phyloP scores from a whole-genome alignment of 1,139 yeast genomes.

The Zhuliangozyma parablackwelliae region DNA sequence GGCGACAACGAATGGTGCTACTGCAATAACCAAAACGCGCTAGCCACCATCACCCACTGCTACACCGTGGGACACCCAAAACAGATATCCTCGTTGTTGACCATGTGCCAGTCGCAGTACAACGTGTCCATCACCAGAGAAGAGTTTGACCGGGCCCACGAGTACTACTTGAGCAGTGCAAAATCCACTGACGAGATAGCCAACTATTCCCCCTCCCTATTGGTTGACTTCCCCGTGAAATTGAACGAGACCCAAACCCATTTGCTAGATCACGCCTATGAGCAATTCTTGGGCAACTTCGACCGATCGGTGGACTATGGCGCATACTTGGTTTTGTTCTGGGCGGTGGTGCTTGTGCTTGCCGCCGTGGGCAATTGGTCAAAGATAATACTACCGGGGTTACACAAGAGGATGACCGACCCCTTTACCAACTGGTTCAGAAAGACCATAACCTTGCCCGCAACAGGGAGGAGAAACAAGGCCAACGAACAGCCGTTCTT shows the following conservation, averaged over 20 bases:
- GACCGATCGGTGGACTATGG: conserved; percentile 35
- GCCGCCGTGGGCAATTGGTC: conserved; percentile 31
- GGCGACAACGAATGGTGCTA: conserved; percentile 16
- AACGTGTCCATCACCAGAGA: conserved; percentile 25
- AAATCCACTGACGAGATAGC: conserved; percentile 18
- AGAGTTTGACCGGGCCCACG: conserved; percentile 29
- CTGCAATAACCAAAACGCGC: conserved; percentile 23
- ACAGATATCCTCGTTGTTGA: conserved; percentile 22
- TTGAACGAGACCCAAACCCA: conserved; percentile 18
- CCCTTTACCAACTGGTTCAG: conserved; percentile 24
- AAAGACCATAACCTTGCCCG: conserved; percentile 23
- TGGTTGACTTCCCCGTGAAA: conserved; percentile 22
- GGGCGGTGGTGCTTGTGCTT: conserved; percentile 24
- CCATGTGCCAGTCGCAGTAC: conserved; percentile 21
- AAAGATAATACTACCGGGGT: conserved; percentile 21
- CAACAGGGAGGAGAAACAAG: conserved; percentile 21
- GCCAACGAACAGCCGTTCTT: conserved; percentile 23
- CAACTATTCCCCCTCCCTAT: conserved; percentile 16
- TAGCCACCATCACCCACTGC: conserved; percentile 42
- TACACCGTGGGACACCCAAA: conserved; percentile 21
- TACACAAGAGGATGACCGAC: conserved; percentile 17
- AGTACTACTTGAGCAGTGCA: conserved; percentile 34
- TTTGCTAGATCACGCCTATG: conserved; percentile 22
- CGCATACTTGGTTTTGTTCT: conserved; percentile 22
- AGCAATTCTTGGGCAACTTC: conserved; percentile 38